A percentile compares a stretch with the other conserved stretches of the same genome.
These are phyloP conservation scores for Periconia sp. DNA, from an alignment of 2,329 filamentous ascomycete genomes.

Conservation along the genomic window DNA sequence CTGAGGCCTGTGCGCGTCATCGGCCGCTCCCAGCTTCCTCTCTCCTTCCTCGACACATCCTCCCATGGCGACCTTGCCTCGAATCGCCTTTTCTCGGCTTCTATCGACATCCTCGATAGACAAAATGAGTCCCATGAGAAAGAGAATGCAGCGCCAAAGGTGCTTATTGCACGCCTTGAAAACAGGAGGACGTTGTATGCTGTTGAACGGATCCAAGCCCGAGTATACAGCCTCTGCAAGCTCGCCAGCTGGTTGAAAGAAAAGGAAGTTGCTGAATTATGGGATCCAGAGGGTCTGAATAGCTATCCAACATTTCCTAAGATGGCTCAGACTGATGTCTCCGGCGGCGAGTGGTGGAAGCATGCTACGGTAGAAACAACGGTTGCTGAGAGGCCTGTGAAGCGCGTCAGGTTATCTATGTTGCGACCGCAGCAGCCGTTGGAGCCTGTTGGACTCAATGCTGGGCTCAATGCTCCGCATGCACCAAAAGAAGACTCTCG, in stretches of 20 bases:
- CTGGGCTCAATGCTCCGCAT: conserved; percentile 6
- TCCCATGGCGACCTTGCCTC: conserved; percentile 26
- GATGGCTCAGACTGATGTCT: conserved; percentile 1
- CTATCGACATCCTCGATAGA: conserved; percentile 40
- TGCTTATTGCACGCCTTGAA: conserved; percentile 44
- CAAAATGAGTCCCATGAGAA: conserved; percentile 13
- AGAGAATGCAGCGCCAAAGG: conserved; percentile 15
- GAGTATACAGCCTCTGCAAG: conserved; percentile 71
- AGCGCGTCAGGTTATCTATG: conserved; percentile 39
- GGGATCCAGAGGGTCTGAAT: conserved; percentile 33
- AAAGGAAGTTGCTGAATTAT: conserved; percentile 53
- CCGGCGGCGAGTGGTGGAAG: conserved; percentile 38
- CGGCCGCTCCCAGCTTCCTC: conserved; percentile 42
- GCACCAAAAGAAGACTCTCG: background rate
- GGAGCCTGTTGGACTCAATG: conserved; percentile 8
- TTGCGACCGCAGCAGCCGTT: conserved; percentile 23
- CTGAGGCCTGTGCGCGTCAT: conserved; percentile 45
- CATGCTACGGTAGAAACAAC: conserved; percentile 29
- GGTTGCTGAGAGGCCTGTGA: conserved; percentile 20
- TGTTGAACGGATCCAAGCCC: conserved; percentile 69
- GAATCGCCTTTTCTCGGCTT: conserved; percentile 42
- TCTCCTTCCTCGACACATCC: conserved; percentile 45
- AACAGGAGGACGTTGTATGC: conserved; percentile 77
- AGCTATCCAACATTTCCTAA: conserved; percentile 67
- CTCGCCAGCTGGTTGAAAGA: conserved; percentile 71